phyloP scores from a whole-genome alignment of 441 rosid species.

The Jatropha podagrica region DNA sequence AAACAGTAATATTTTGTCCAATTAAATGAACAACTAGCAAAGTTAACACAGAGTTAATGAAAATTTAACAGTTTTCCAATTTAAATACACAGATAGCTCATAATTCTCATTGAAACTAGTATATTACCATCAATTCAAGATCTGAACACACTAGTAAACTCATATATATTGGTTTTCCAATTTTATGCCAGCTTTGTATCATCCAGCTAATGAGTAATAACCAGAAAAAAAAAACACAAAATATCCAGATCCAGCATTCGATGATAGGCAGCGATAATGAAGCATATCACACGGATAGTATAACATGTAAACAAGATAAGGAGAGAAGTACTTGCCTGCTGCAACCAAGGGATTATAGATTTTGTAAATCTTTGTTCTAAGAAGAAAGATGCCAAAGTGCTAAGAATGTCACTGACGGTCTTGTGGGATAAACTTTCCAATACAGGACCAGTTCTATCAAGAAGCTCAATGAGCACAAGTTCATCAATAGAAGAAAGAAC shows the following conservation, averaged over 20 bases:
- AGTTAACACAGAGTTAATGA: too few species aligned
- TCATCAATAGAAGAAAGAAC: slow-evolving; percentile 72
- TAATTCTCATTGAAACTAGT: background rate
- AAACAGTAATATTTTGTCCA: background rate
- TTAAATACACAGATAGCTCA: background rate
- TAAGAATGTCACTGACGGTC: slow-evolving; percentile 61
- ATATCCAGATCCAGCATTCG: background rate
- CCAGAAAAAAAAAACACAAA: background rate
- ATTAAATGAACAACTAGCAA: too few species aligned
- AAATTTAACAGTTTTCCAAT: background rate
- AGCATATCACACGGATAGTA: background rate
- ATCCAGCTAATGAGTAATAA: background rate
- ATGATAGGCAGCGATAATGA: background rate
- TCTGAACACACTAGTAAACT: background rate
- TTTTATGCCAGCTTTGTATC: background rate
- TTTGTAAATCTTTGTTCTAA: slow-evolving; percentile 64
- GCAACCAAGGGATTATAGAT: slow-evolving; percentile 80
- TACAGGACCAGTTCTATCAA: slow-evolving; percentile 86
- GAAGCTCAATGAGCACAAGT: slow-evolving; percentile 66
- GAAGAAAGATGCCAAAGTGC: slow-evolving; percentile 58
- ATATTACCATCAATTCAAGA: background rate
- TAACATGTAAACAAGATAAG: slow-evolving; percentile 11
- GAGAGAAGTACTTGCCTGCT: slow-evolving; percentile 60
- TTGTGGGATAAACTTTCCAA: slow-evolving; percentile 63
- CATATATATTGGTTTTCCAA: background rate